Evolutionary conservation across 2,329 filamentous ascomycete species (phyloP).

Genomic region (Fusarium paranaense): DNA sequence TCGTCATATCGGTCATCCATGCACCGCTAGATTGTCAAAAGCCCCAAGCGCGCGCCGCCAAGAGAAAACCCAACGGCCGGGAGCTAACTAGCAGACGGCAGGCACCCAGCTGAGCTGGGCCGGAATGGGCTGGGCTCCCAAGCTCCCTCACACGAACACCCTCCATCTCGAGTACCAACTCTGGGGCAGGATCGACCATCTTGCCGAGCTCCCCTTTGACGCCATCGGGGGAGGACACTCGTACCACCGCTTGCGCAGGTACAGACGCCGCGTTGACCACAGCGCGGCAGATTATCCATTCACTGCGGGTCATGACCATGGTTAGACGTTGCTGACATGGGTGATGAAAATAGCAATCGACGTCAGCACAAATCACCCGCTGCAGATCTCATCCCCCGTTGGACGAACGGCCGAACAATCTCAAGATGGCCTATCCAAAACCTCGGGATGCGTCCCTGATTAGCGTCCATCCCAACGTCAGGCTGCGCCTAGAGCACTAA

Average conservation of each 20-base stretch:
- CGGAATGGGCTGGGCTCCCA: not conserved
- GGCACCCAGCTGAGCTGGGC: constrained; percentile 7
- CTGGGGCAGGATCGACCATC: constrained; percentile 39
- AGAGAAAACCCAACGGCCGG: constrained; percentile 33
- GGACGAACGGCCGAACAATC: constrained; percentile 20
- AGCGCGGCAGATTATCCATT: constrained; percentile 32
- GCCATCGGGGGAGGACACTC: constrained; percentile 34
- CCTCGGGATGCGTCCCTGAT: not conserved
- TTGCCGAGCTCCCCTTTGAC: constrained; percentile 35
- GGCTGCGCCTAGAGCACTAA: not conserved
- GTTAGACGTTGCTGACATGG: constrained; percentile 6
- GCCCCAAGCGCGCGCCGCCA: constrained; percentile 18
- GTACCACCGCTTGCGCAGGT: constrained; percentile 41
- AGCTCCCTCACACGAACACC: constrained; percentile 15
- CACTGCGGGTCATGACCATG: constrained; percentile 8
- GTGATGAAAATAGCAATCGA: constrained; percentile 38
- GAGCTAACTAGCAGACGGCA: constrained; percentile 25
- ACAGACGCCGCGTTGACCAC: constrained; percentile 35
- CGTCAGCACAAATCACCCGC: constrained; percentile 30
- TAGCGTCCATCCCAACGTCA: constrained; percentile 21
- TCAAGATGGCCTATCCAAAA: constrained; percentile 4
- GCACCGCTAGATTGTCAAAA: constrained; percentile 7
- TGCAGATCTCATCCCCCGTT: constrained; percentile 36
- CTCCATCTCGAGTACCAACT: constrained; percentile 11
- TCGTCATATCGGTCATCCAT: not conserved